Percentiles rank a stretch among this genome's conserved stretches.
These are phyloP conservation scores for Yarrowia sp. DNA, from an alignment of 805 yeast genomes.

Conservation along the genomic window DNA sequence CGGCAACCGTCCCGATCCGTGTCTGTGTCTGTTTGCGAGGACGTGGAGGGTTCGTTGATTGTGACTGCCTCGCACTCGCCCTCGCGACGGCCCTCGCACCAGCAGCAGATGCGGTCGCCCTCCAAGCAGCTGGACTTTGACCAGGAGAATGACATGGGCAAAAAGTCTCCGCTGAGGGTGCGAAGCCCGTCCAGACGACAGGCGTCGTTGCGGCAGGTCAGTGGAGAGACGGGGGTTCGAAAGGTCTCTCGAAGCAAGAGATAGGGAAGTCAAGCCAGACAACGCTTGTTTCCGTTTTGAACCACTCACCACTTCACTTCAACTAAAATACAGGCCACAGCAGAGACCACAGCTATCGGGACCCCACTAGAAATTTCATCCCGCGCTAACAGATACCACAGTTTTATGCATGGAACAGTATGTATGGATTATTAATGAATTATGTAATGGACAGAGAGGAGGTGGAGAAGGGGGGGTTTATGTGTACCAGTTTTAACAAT, in stretches of 20 bases:
- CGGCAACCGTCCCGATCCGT: neutral
- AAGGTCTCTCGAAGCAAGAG: neutral
- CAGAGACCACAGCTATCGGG: no score
- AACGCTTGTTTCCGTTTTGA: no score
- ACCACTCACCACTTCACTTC: no score
- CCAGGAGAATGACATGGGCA: neutral
- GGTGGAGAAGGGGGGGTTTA: no score
- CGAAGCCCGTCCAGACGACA: neutral
- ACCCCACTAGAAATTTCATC: no score
- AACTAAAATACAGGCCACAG: no score
- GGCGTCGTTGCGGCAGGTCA: neutral
- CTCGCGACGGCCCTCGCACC: neutral
- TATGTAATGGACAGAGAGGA: neutral
- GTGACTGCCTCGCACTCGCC: conserved; percentile 17
- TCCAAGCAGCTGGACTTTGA: conserved; percentile 12
- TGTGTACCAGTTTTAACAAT: no score
- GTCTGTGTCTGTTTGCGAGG: conserved; percentile 20
- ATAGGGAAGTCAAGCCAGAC: neutral
- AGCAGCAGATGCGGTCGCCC: conserved; percentile 17
- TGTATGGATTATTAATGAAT: neutral
- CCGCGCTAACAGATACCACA: neutral
- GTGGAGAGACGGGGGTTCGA: neutral
- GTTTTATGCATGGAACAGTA: neutral
- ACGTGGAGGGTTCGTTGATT: conserved; percentile 20
- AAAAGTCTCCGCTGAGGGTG: conserved; percentile 1